These are phyloP conservation scores for Gossypium mustelinum DNA, from an alignment of 345 rosid species.

Conservation along the genomic window DNA sequence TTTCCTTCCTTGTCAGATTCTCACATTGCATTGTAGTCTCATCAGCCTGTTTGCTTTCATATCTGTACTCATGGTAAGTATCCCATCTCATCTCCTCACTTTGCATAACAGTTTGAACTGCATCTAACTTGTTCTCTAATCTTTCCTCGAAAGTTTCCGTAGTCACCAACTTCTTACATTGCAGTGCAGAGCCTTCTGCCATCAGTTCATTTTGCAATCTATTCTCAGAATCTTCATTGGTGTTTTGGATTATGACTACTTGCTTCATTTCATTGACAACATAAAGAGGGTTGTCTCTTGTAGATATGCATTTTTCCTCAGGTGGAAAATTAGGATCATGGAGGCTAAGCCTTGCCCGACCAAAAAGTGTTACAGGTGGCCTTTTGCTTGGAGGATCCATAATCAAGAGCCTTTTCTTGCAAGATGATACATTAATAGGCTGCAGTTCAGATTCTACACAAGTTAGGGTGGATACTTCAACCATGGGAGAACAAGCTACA, in stretches of 20 bases:
- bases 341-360: constrained; percentile 57
- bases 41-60: constrained; percentile 1
- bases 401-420: constrained; percentile 25
- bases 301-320: constrained; percentile 13
- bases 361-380: constrained; percentile 59
- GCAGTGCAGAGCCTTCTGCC: background rate
- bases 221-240: constrained; percentile 10
- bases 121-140: constrained; percentile 3
- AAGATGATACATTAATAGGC: constrained; percentile 24
- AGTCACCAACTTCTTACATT: constrained; percentile 12
- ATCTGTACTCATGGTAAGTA: background rate
- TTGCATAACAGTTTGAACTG: background rate
- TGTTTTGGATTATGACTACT: constrained; percentile 12
- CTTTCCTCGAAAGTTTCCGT: constrained; percentile 16
- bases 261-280: constrained; percentile 15
- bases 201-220: constrained; percentile 11
- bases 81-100: background rate
- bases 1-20: background rate
- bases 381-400: constrained; percentile 44
- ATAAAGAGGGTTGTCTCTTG: constrained; percentile 25
- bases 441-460: constrained; percentile 24
- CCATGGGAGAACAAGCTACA: constrained; percentile 28
- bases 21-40: constrained; percentile 6
- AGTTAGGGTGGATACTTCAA: constrained; percentile 24
- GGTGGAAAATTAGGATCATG: constrained; percentile 26